phyloP scores from a whole-genome alignment of 108 stramenopile genomes.

The Stephanodiscus triporus region DNA sequence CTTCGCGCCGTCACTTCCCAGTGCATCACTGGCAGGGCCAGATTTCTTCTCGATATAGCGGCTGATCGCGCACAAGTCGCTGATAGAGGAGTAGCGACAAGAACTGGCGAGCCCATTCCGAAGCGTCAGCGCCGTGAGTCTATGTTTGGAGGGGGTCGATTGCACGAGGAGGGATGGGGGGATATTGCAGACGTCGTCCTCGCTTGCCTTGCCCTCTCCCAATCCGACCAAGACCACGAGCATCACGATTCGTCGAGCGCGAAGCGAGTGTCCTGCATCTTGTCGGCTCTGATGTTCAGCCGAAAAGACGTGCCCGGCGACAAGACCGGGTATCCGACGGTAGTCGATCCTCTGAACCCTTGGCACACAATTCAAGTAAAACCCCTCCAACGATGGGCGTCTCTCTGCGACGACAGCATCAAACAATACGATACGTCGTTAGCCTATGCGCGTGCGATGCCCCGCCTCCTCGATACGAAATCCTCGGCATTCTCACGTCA shows the following conservation, averaged over 20 bases:
- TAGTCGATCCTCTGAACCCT: conserved; percentile 50
- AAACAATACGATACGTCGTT: background rate
- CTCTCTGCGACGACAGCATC: background rate
- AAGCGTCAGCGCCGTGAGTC: conserved; percentile 30
- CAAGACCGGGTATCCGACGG: background rate
- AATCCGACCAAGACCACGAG: conserved; percentile 8
- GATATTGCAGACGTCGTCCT: conserved; percentile 27
- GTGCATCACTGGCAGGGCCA: conserved; percentile 21
- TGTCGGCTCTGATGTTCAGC: conserved; percentile 24
- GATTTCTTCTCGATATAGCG: conserved; percentile 31
- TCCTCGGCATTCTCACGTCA: background rate
- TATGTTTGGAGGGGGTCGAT: background rate
- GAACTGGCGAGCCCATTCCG: conserved; percentile 1
- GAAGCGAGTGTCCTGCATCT: conserved; percentile 23
- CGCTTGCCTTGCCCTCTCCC: conserved; percentile 35
- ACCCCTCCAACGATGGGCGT: conserved; percentile 15
- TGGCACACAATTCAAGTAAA: conserved; percentile 46
- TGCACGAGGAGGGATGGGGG: conserved; percentile 5
- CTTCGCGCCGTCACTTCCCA: conserved; percentile 32
- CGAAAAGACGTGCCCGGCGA: background rate
- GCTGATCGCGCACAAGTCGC: conserved; percentile 6
- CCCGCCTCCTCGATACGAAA: background rate
- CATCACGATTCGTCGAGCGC: conserved; percentile 1
- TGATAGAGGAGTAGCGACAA: background rate
- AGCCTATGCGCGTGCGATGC: conserved; percentile 1